These are phyloP conservation scores for Wickerhamomyces rabaulensis DNA, from an alignment of 805 yeast species.

Conservation along the genomic window DNA sequence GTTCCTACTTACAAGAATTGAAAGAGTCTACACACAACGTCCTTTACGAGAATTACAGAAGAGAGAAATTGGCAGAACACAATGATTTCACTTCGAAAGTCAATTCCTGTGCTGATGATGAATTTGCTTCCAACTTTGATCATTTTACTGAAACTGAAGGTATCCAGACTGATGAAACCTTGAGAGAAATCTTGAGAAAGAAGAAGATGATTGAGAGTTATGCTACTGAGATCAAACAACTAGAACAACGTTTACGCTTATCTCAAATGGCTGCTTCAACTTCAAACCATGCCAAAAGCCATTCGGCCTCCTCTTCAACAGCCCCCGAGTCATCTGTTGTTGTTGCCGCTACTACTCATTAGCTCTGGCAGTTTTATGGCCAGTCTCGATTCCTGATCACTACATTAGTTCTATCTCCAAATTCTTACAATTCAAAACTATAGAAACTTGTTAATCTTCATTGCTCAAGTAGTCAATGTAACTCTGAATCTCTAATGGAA, in stretches of 20 bases:
- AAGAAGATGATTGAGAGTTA: conserved; percentile 15
- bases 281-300: background rate
- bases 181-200: conserved; percentile 16
- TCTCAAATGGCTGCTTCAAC: background rate
- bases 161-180: conserved; percentile 5
- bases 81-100: background rate
- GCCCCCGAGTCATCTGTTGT: background rate
- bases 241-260: conserved; percentile 14
- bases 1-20: conserved; percentile 77
- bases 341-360: background rate
- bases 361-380: too few species aligned
- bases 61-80: conserved; percentile 47
- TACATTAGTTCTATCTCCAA: too few species aligned
- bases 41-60: conserved; percentile 76
- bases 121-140: conserved; percentile 1
- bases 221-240: conserved; percentile 12
- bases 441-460: background rate
- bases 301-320: background rate
- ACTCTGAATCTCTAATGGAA: conserved; percentile 3
- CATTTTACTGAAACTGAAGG: background rate
- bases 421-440: too few species aligned
- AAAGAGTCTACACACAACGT: conserved; percentile 74
- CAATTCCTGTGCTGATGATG: conserved; percentile 1
- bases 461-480: background rate
- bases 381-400: too few species aligned